Base-by-base conservation (phyloP, 306 rosid species). In the Trifolium repens region DNA sequence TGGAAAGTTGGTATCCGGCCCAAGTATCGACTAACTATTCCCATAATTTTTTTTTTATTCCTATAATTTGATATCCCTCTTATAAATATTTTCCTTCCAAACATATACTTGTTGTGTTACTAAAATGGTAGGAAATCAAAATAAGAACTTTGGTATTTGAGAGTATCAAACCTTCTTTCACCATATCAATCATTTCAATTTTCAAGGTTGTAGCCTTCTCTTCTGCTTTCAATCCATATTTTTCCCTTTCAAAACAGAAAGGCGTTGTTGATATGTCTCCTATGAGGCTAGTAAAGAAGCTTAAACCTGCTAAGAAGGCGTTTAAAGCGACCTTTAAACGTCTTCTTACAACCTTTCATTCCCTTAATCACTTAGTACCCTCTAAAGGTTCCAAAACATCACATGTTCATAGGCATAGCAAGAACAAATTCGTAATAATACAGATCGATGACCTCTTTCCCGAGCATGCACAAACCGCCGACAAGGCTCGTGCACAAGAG, bases 371-470 rank as follows among this genome's bases (percentile, higher is more conserved):
- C 76, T 65, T 85, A 1, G 15, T 77, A 39, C 76, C 87, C 22
- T 63, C 91, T 1, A 89, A 74, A 66, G 26, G n/a, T 3, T 19
- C 32, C 61, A 55, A 55, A 55, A 55, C 32, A 55, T 9, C 61
- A 19, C 12, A 55, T 55, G 30, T 55, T 4, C 2, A 19, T 19
- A 46, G 52, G 75, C 46, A 63, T 55, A 54, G 57, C 52, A 67
- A 79, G 75, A 79, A 76, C 37, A 78, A 78, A 19, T 35, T 86
- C 2, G 80, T 89, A 4, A 78, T 91, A 73, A 78, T 91, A 73
- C 85, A 68, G 80, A 84, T 93, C 59, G 88, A 91, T 68, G 90
- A 88, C 19, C 93, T 89, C 62, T 88, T 81, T 78, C 79, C 71
- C 1, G 85, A 84, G 57, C 0, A 16, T 4, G 4, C 16, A 19